Percentiles rank a stretch among this genome's conserved stretches.
These are phyloP conservation scores for Annulohypoxylon maeteangense DNA, from an alignment of 495 filamentous ascomycete genomes.

Conservation along the genomic window DNA sequence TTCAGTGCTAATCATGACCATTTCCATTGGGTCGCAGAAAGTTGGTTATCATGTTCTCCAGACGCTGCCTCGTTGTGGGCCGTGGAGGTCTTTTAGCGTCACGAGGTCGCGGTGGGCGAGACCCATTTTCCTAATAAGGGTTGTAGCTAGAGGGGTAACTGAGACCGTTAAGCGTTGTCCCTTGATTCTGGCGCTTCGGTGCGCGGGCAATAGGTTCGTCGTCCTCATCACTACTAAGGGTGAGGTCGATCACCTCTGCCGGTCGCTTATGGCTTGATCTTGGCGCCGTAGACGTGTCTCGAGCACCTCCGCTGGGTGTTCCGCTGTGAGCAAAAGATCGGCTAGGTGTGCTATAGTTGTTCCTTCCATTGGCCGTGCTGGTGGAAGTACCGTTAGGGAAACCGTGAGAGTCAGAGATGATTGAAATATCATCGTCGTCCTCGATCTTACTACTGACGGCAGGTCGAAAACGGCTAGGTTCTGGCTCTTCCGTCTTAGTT, in stretches of 20 bases:
- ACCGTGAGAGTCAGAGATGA: conserved; percentile 48
- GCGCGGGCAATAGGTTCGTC: conserved; percentile 68
- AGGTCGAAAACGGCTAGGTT: conserved; percentile 46
- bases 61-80: neutral
- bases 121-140: conserved; percentile 16
- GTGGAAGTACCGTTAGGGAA: conserved; percentile 29
- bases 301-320: conserved; percentile 44
- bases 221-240: conserved; percentile 77
- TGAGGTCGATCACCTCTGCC: conserved; percentile 80
- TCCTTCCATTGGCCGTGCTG: conserved; percentile 7
- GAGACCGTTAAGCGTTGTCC: conserved; percentile 11
- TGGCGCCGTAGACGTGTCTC: conserved; percentile 52
- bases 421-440: conserved; percentile 74
- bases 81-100: neutral
- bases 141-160: conserved; percentile 5
- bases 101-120: neutral
- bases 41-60: neutral
- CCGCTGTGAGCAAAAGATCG: conserved; percentile 38
- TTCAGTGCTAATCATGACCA: neutral
- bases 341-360: conserved; percentile 18
- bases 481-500: conserved; percentile 41
- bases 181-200: conserved; percentile 63
- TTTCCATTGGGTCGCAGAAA: neutral
- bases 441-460: conserved; percentile 55
- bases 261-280: conserved; percentile 70